Evolutionary conservation across 345 rosid species (phyloP).

Genomic region (Lepidium didymum): DNA sequence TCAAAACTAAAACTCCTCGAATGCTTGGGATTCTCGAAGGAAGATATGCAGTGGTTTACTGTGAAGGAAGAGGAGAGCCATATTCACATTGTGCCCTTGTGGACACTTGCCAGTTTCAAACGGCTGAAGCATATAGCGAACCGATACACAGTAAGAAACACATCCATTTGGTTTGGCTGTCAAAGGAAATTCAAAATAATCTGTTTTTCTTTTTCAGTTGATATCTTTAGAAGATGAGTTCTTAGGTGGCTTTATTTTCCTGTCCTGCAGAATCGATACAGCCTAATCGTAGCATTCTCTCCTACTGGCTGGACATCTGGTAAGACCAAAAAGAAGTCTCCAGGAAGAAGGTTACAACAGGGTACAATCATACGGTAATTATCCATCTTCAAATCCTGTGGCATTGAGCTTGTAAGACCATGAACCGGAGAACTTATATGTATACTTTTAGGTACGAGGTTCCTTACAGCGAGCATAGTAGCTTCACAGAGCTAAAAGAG

Average conservation of each 20-base stretch:
- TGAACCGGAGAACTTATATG: background rate
- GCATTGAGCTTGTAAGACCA: background rate
- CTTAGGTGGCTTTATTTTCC: background rate
- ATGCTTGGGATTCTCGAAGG: constrained; percentile 66
- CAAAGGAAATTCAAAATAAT: background rate
- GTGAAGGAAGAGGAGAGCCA: constrained; percentile 77
- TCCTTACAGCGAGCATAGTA: constrained; percentile 91
- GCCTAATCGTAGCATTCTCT: constrained; percentile 85
- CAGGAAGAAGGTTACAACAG: constrained; percentile 88
- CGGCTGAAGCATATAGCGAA: constrained; percentile 69
- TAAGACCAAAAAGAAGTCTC: constrained; percentile 77
- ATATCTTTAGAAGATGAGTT: background rate
- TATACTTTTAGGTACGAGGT: constrained; percentile 66
- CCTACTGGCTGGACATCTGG: constrained; percentile 94
- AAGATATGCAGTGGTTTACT: constrained; percentile 90
- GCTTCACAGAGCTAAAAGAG: constrained; percentile 76
- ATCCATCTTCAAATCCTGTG: background rate
- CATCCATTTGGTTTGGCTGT: background rate
- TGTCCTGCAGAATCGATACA: constrained; percentile 52
- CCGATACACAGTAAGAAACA: constrained; percentile 63
- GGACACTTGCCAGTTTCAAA: constrained; percentile 96
- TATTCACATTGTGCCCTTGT: constrained; percentile 90
- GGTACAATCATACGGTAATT: constrained; percentile 86
- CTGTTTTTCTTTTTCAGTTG: background rate
- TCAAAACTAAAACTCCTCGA: constrained; percentile 63